Evolutionary conservation across 257 asterid species (phyloP), one percentile per base, ranked within the genome.

Genomic region (Solanum commersonii): DNA sequence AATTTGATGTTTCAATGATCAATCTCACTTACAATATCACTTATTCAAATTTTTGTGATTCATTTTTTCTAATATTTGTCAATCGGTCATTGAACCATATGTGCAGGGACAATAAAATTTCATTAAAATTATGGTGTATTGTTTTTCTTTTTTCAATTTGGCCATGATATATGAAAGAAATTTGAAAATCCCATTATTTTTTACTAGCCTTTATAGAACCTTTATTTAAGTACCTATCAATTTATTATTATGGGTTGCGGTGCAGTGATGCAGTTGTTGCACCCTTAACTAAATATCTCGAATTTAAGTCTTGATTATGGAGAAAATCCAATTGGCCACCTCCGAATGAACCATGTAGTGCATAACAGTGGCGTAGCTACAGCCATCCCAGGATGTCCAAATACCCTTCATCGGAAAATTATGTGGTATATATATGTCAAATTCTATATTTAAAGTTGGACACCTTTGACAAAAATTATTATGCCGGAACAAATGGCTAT

Each of bases 401-500:
- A 44, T 12, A 44, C 5, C 49, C 16, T 44, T 44, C 5, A 0
- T 44, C 15, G 0, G 0, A 44, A 44, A 44, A 3, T 44, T 44
- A 44, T 16, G 0, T 44, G 49, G 49, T 44, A 11, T 44, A 44
- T 44, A 11, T 44, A 44, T 44, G 15, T 44, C 49, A 44, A 44
- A 44, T 44, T 44, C 5, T 44, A 42, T 42, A 42, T 42, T 42
- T 42, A 42, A 42, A 42, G 15, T 11, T 44, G 5, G 42, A 44
- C 49, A 44, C 49, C 15, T 0, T 44, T 44, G 49, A 44, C 49
- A 44, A 44, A 44, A 44, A 1, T 16, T 44, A 44, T 44, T 44
- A 44, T 44, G 5, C 15, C 15, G 13, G 0, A 40, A 40, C 46
- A 40, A 40, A 10, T 0, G 46, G 4, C 46, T 3, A 40, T 40